These are phyloP conservation scores for Cystobasidium slooffiae DNA, from an alignment of 1,284 basidiomycete genomes.

Conservation along the genomic window DNA sequence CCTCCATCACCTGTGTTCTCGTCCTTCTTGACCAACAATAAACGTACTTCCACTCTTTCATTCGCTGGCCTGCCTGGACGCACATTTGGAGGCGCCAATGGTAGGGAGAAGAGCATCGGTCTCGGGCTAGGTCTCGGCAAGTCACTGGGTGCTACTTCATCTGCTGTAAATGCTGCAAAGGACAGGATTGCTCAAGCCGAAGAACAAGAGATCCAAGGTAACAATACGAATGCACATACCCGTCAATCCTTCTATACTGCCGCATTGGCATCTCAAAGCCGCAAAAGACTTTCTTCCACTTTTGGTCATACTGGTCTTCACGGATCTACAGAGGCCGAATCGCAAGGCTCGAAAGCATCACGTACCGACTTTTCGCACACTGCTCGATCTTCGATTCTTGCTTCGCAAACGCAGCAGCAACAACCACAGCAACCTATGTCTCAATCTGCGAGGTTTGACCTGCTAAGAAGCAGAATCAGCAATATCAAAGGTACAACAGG, in stretches of 20 bases:
- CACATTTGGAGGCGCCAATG: background rate
- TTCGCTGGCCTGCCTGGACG: slow-evolving; percentile 39
- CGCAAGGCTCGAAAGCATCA: slow-evolving; percentile 18
- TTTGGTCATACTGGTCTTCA: background rate
- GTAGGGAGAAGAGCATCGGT: slow-evolving; percentile 51
- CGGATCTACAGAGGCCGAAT: background rate
- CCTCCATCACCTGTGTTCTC: slow-evolving; percentile 39
- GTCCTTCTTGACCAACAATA: slow-evolving; percentile 34
- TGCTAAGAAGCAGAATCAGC: slow-evolving; percentile 35
- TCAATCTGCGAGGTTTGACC: slow-evolving; percentile 27
- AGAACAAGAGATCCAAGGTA: slow-evolving; percentile 37
- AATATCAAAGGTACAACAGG: slow-evolving; percentile 36
- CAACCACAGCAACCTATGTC: slow-evolving; percentile 7
- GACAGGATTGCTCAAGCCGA: slow-evolving; percentile 21
- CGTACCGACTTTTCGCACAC: slow-evolving; percentile 18
- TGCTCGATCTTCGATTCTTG: slow-evolving; percentile 20
- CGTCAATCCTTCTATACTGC: slow-evolving; percentile 33
- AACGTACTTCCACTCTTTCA: slow-evolving; percentile 30
- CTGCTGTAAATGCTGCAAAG: slow-evolving; percentile 28
- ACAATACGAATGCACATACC: slow-evolving; percentile 1
- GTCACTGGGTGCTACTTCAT: slow-evolving; percentile 34
- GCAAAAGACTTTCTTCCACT: slow-evolving; percentile 35
- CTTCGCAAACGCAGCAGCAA: slow-evolving; percentile 21
- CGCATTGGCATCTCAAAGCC: slow-evolving; percentile 5
- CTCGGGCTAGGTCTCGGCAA: slow-evolving; percentile 45